Evolutionary conservation across 306 rosid species (phyloP), one percentile per base, ranked within the genome.

Genomic region (Malus sieversii): DNA sequence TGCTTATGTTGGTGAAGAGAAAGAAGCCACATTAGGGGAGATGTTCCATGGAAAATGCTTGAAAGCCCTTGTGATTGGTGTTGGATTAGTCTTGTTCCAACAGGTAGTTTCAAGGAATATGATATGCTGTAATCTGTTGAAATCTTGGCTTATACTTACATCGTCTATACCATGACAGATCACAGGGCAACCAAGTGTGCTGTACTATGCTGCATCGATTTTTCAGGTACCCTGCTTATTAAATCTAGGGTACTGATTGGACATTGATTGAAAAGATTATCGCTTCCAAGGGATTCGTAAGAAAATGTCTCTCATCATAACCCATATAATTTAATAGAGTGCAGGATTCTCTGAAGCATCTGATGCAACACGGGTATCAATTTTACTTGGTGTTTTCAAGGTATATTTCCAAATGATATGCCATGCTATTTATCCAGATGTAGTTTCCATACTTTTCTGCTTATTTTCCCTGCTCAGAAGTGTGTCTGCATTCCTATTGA

Each of bases 141-240:
- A 44, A 27, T 45, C 52, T 72, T 81, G 80, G 73, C 88, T 83
- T 72, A 85, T 80, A 71, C 57, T 67, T 51, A 52, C 51, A 52
- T 81, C 8, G 15, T 48, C 62, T 74, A 74, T 52, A 75, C 52
- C 79, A 45, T 83, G 84, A 69, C 97, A 94, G 98, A 92, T 96
- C 80, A 96, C 99, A 33, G 98, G 99, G 68, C 99, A 96, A 81
- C 99, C 99, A 44, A 96, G 99, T 77, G 99, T 96, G 79, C 88
- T 96, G 25, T 96, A 96, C 85, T 96, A 96, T 85, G 98, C 99
- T 66, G 85, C 89, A 70, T 83, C 99, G 20, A 92, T 96, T 86
- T 87, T 96, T 76, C 92, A 90, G 99, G 97, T 96, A 87, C 61
- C 70, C 46, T 77, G 38, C 73, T 83, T 78, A 69, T 76, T 80